Base-by-base conservation (phyloP, 2,329 filamentous ascomycete species). In the Fusarium goolgardi region DNA sequence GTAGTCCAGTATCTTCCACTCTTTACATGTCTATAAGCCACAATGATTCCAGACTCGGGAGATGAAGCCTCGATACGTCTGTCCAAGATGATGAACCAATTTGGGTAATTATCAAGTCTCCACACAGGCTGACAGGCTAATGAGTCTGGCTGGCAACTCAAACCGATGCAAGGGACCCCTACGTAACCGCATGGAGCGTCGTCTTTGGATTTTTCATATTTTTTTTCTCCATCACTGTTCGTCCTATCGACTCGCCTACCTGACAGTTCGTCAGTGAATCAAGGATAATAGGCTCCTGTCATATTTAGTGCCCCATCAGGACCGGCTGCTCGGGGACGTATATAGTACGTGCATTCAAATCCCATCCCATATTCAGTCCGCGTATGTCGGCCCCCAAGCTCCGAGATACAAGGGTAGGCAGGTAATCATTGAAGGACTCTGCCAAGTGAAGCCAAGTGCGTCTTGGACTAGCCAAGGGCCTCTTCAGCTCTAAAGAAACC, bases 361-460 rank as follows among this genome's bases (percentile, higher is more conserved):
- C 50, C 44, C 49, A 46, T 27, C 41, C 47, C 51, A 50, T 67
- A 55, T 65, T 56, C 46, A 46, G 27, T 50, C 41, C 50, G 25
- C 23, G 37, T 55, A 46, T 58, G 37, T 51, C 23, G 44, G 44
- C 46, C 32, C 59, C 56, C 49, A 71, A 57, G 56, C 69, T 67
- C 59, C 50, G 52, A 27, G 25, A 39, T 55, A 51, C 57, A 55
- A 63, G 67, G 67, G 59, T 67, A 53, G n/a, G 18, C n/a, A 59
- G 25, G 35, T 45, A 56, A 61, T 49, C 35, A 37, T 70, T 21
- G n/a, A 54, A 57, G n/a, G 62, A 67, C 39, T 56, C 57, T 58
- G 65, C 68, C 69, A 71, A 71, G 65, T 49, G 34, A 56, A 71
- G 55, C 51, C 47, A 51, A 55, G 64, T 39, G 63, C 25, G 27